These are phyloP conservation scores for Oleoguttula mirabilis DNA, from an alignment of 495 filamentous ascomycete genomes.

Conservation along the genomic window DNA sequence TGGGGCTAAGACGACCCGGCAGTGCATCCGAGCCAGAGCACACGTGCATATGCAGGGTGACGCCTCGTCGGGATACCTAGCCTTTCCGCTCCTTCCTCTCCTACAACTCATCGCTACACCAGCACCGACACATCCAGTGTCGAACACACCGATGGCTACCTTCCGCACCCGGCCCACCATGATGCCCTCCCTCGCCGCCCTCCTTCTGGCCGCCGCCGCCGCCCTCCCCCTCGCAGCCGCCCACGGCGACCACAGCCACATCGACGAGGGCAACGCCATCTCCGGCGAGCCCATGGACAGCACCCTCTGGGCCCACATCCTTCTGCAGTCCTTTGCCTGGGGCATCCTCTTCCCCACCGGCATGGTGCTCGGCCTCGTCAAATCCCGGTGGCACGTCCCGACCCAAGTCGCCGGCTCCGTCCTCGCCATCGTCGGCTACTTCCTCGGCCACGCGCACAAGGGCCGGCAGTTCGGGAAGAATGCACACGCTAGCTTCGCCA, in stretches of 20 bases:
- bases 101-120: neutral
- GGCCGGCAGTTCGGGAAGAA: slow-evolving; percentile 80
- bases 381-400: slow-evolving; percentile 90
- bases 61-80: too few relatives aligned
- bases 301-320: slow-evolving; percentile 87
- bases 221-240: slow-evolving; percentile 12
- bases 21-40: too few relatives aligned
- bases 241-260: slow-evolving; percentile 47
- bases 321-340: slow-evolving; percentile 76
- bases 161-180: slow-evolving; percentile 17
- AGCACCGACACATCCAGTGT: neutral
- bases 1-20: too few relatives aligned
- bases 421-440: slow-evolving; percentile 72
- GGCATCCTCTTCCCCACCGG: slow-evolving; percentile 85
- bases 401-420: slow-evolving; percentile 62
- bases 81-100: neutral
- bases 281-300: slow-evolving; percentile 79
- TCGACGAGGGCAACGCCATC: slow-evolving; percentile 62
- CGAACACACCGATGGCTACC: slow-evolving; percentile 14
- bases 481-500: slow-evolving; percentile 71
- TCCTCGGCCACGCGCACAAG: slow-evolving; percentile 80
- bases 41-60: too few relatives aligned
- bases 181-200: too few relatives aligned
- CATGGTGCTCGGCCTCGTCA: slow-evolving; percentile 87
- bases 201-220: neutral